Base-by-base conservation (phyloP, 2,329 filamentous ascomycete genomes). In the Ceratocystis cacaofunesta region DNA sequence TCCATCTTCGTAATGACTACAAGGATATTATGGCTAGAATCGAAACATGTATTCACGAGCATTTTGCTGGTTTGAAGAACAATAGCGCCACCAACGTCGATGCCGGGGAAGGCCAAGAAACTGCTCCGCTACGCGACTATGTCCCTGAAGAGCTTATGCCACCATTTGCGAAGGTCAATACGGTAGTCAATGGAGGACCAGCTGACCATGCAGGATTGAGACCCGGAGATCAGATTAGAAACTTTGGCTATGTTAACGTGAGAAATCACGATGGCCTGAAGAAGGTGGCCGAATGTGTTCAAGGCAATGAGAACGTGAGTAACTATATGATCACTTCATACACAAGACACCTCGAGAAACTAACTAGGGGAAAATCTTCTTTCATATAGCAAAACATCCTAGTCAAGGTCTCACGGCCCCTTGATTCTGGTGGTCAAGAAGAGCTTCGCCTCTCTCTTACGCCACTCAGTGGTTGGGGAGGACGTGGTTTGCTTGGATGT, bases 161-260 rank as follows among this genome's bases (percentile, higher is more conserved):
- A n/a, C 84, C 88, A 0, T 99, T 99, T 74, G 94, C 94, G 41
- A 94, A 85, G 73, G 89, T 99, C 70, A 96, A 96, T 72, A 88
- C 82, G 64, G 88, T 99, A 8, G 85, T 87, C 44, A 75, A 82
- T 22, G 82, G 81, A 63, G 94, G 92, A 71, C 94, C 94, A 12
- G 94, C 94, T 8, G 87, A 89, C 44, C 77, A 82, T 64, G 92
- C 94, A 30, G 94, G 94, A 1, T 77, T 99, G 69, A 86, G 85
- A 74, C 76, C 82, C 1, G 92, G 89, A 28, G 94, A 99, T 75
- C 80, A 84, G 72, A 87, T 99, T 69, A 85, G 87, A 67, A 87
- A 82, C 71, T 96, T 99, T 78, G 94, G 92, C 68, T 85, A 84
- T 70, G 89, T 92, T 52, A 90, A 92, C 72, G 85, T 82, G 76